Conservation (phyloP, 2,329 filamentous ascomycete species). For the Fonsecaea pedrosoi region DNA sequence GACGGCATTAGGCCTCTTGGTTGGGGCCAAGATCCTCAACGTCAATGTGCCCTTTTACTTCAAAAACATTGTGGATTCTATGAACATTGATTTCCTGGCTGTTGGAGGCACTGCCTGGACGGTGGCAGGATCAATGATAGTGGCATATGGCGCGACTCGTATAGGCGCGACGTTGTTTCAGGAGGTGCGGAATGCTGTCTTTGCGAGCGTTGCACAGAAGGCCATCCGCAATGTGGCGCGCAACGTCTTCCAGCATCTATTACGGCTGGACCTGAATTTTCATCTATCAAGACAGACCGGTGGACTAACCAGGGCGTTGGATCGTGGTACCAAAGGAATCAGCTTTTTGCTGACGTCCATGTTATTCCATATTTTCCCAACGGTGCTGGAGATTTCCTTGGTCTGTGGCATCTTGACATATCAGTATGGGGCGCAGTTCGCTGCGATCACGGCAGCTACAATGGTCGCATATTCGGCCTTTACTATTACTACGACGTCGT, state of each 20-base stretch:
- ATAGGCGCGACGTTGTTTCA: constrained; percentile 90
- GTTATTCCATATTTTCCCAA: constrained; percentile 97
- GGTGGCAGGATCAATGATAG: constrained; percentile 88
- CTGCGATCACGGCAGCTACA: constrained; percentile 84
- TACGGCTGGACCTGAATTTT: constrained; percentile 89
- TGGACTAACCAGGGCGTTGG: constrained; percentile 89
- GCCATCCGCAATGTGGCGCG: constrained; percentile 89
- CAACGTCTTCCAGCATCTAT: constrained; percentile 89
- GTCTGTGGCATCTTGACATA: constrained; percentile 97
- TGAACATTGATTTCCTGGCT: constrained; percentile 92
- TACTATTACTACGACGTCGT: constrained; percentile 93
- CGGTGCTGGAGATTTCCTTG: constrained; percentile 89
- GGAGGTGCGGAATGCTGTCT: constrained; percentile 93
- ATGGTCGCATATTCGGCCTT: constrained; percentile 97
- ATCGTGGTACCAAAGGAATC: constrained; percentile 97
- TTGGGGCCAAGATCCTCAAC: constrained; percentile 93
- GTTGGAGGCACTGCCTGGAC: constrained; percentile 87
- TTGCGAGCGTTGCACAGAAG: constrained; percentile 95
- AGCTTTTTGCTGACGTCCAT: constrained; percentile 96
- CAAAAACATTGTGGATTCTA: constrained; percentile 94
- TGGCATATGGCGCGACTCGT: constrained; percentile 84
- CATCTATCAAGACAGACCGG: constrained; percentile 94
- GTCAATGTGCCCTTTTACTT: constrained; percentile 99
- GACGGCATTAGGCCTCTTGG: constrained; percentile 78
- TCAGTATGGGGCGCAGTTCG: constrained; percentile 91